Conservation (phyloP, 768 basidiomycete genomes). For the Hygrocybe coccinea region DNA sequence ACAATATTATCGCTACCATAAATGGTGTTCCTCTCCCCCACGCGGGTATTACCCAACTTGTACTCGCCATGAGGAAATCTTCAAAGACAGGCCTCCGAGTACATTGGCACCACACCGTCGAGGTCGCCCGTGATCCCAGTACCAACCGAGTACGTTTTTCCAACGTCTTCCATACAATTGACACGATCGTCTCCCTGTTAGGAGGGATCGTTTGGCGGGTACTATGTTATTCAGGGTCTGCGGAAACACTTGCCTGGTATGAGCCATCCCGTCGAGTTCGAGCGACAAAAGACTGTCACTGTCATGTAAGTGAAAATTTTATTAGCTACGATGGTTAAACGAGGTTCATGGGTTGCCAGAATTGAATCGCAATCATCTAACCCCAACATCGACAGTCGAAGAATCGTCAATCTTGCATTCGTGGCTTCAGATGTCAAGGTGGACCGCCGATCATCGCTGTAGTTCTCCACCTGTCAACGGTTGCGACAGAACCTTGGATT, state of each 20-base stretch:
- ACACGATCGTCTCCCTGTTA: constrained; percentile 19
- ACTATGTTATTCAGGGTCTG: constrained; percentile 49
- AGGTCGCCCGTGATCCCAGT: constrained; percentile 36
- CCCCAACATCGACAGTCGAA: constrained; percentile 39
- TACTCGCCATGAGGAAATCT: constrained; percentile 38
- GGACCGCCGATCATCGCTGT: constrained; percentile 15
- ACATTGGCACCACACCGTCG: constrained; percentile 46
- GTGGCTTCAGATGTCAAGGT: constrained; percentile 44
- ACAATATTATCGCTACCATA: constrained; percentile 34
- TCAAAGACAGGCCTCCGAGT: constrained; percentile 40
- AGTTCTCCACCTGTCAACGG: background rate
- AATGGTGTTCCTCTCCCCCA: constrained; percentile 42
- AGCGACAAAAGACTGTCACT: constrained; percentile 48
- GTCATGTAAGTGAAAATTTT: constrained; percentile 39
- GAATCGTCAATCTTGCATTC: constrained; percentile 45
- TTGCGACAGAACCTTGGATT: too few relatives aligned
- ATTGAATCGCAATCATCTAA: constrained; percentile 41
- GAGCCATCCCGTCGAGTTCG: constrained; percentile 32
- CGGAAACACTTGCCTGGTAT: constrained; percentile 35
- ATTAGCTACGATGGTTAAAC: background rate
- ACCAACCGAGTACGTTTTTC: constrained; percentile 36
- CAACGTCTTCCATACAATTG: background rate
- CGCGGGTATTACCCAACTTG: constrained; percentile 38
- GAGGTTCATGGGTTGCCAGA: constrained; percentile 19
- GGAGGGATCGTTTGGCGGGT: constrained; percentile 47